These are phyloP conservation scores for Striga asiatica DNA, from an alignment of 257 asterid genomes.

Conservation along the genomic window DNA sequence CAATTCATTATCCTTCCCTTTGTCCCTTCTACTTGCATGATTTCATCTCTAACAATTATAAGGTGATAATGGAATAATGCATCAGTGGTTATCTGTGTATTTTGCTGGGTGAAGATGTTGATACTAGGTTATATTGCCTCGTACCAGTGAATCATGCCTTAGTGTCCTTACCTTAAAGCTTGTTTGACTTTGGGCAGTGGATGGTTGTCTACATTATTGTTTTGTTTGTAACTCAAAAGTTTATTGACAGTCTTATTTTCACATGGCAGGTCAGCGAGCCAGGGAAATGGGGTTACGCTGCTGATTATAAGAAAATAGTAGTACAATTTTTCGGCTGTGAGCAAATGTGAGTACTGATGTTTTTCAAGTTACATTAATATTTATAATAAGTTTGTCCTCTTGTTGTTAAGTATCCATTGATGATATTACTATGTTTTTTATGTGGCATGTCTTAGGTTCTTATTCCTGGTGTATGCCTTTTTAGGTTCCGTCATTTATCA, in stretches of 20 bases:
- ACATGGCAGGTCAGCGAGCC: slow-evolving; percentile 78
- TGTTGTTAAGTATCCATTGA: not conserved
- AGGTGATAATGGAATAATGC: not conserved
- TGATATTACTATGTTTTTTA: not conserved
- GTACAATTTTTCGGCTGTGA: slow-evolving; percentile 78
- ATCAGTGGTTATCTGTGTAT: not conserved
- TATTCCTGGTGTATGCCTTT: slow-evolving; percentile 2
- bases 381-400: not conserved
- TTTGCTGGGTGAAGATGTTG: not conserved
- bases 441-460: not conserved
- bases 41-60: not conserved
- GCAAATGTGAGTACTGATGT: slow-evolving; percentile 59
- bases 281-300: slow-evolving; percentile 68
- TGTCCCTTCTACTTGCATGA: not conserved
- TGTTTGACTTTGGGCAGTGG: not conserved
- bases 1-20: not conserved
- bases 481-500: not conserved
- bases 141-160: not conserved
- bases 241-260: slow-evolving; percentile 12
- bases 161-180: not conserved
- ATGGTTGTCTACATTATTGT: not conserved
- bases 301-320: slow-evolving; percentile 69
- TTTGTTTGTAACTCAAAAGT: not conserved
- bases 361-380: not conserved
- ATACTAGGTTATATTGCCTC: not conserved